These are phyloP conservation scores for Fusarium agapanthi DNA, from an alignment of 2,329 filamentous ascomycete genomes.

Conservation along the genomic window DNA sequence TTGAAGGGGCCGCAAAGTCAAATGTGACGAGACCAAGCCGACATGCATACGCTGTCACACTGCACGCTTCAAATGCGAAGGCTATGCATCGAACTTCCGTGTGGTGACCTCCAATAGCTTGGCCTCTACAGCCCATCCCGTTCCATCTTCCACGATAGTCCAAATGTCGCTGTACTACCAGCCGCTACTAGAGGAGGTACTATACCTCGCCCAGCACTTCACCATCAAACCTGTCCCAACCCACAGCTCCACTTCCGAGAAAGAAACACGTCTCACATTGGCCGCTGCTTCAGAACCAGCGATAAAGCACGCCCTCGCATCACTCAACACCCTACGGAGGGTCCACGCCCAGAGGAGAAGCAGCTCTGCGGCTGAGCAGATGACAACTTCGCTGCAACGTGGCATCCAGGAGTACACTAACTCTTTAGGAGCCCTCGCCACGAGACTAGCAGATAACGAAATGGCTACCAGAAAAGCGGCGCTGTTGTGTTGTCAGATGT, in stretches of 20 bases:
- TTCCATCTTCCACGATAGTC: rapidly evolving
- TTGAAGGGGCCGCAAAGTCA: background rate
- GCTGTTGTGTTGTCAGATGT: rapidly evolving
- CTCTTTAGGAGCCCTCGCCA: background rate
- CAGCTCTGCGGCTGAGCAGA: background rate
- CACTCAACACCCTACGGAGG: background rate
- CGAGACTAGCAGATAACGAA: background rate
- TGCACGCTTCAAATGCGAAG: background rate
- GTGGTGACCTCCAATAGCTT: background rate
- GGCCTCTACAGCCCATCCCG: rapidly evolving
- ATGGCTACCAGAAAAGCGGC: background rate
- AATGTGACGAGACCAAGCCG: background rate
- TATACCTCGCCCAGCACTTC: background rate
- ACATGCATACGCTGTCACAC: background rate
- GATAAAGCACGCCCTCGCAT: rapidly evolving
- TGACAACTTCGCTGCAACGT: background rate
- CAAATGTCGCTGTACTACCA: background rate
- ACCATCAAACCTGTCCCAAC: background rate
- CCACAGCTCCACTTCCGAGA: background rate
- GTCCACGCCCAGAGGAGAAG: background rate
- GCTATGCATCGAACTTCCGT: background rate
- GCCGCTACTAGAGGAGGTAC: background rate
- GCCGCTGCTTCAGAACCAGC: rapidly evolving
- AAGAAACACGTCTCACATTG: background rate
- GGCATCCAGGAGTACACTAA: background rate